phyloP scores from a whole-genome alignment of 352 stramenopile genomes.

The Aphanomyces stellatus region DNA sequence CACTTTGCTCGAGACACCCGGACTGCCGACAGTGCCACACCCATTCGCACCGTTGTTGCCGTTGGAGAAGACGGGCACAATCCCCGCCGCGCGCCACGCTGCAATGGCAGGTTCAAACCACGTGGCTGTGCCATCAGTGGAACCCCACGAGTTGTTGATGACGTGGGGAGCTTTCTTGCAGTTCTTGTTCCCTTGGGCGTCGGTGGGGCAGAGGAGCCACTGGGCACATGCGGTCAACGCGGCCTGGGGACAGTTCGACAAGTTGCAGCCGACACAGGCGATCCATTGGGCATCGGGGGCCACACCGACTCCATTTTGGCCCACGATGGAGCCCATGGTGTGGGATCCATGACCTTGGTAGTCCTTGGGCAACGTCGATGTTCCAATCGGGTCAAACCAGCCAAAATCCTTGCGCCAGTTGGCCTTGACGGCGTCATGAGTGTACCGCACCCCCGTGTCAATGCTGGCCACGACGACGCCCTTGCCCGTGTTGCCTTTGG shows the following conservation, averaged over 20 bases:
- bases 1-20: conserved; percentile 25
- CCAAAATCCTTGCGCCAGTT: conserved; percentile 36
- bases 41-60: conserved; percentile 25
- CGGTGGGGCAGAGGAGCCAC: conserved; percentile 49
- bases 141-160: conserved; percentile 48
- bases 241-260: conserved; percentile 20
- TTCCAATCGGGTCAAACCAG: conserved; percentile 46
- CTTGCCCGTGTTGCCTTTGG: conserved; percentile 25
- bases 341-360: conserved; percentile 41
- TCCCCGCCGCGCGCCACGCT: conserved; percentile 42
- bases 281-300: too few species aligned
- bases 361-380: conserved; percentile 31
- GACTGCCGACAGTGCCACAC: conserved; percentile 26
- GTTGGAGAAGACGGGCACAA: conserved; percentile 44
- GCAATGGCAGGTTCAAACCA: conserved; percentile 24
- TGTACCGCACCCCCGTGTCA: conserved; percentile 31
- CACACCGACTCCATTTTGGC: conserved; percentile 41
- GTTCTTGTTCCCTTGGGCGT: conserved; percentile 42
- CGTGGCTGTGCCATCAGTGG: conserved; percentile 16
- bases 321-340: conserved; percentile 35
- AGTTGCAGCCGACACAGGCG: conserved; percentile 33
- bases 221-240: conserved; percentile 33
- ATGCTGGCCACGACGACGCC: conserved; percentile 34
- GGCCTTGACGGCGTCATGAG: conserved; percentile 30
- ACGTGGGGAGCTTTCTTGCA: conserved; percentile 43